Base-by-base conservation (phyloP, 78 protist genomes). In the Cavenderia fasciculata region DNA sequence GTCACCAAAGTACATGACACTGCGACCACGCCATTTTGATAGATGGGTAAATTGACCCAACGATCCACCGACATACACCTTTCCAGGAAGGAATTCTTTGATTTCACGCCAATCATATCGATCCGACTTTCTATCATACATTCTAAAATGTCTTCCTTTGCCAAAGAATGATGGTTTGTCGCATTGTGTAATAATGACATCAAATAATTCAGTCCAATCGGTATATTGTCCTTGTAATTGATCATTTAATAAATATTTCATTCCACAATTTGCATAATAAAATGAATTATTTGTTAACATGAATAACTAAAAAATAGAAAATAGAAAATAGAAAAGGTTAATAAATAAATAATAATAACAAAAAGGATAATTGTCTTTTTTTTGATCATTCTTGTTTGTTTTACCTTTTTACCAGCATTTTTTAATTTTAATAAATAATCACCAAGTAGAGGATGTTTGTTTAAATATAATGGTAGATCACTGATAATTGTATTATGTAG, bases 181-280 rank as follows among this genome's bases (percentile, higher is more conserved):
- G 25, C 85, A 71, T 52, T 71, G 69, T 10, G 85, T 73, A 21
- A 84, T 84, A 12, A 84, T 47, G 0, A 84, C 91, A 68, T 84
- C 91, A 40, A 84, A 84, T 36, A 84, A 16, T 5, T 84, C 77
- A 47, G 91, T 84, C 91, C 91, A 84, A 52, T 84, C 82, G 2
- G n/a, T 21, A 47, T 59, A 75, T 25, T 43, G 14, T 43, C 46
- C 8, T 36, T 33, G 3, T 7, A 77, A 36, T 49, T 77, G 87
- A 59, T 63, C 87, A 63, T 84, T 61, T 25, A 84, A 62, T 23
- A 84, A 34, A 68, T 84, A 84, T 72, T 61, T 69, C 76, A 84
- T 66, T 5, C 91, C 91, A 31, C 31, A 40, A 63, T 82, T 82
- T 43, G 78, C 89, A 46, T 47, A 82, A 49, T 14, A 63, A 31